Percentiles rank a stretch among this genome's conserved stretches.
Conservation (phyloP, 2,329 filamentous ascomycete genomes). For the Botryotinia calthae region DNA sequence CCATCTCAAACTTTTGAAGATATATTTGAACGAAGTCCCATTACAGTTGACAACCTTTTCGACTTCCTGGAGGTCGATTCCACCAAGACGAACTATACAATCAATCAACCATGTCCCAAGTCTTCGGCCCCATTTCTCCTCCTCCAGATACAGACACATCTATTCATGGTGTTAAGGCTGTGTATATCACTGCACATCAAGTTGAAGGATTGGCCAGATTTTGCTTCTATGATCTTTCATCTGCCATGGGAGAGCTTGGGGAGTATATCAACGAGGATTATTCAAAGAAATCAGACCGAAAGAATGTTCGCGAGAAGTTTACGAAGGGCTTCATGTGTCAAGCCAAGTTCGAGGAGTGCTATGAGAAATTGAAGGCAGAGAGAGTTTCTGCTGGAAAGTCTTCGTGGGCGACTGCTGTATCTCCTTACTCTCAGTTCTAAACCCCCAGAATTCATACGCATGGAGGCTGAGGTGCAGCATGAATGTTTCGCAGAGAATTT, state of each 20-base stretch:
- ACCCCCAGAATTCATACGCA: background rate
- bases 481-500: background rate
- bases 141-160: background rate
- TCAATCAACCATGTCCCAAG: background rate
- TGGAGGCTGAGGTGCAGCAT: background rate
- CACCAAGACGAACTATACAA: background rate
- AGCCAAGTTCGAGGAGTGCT: background rate
- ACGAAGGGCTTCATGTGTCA: background rate
- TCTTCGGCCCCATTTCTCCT: background rate
- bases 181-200: background rate
- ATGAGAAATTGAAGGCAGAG: background rate
- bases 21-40: too few species aligned
- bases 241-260: background rate
- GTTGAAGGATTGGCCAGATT: background rate
- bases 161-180: background rate
- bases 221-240: background rate
- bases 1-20: background rate
- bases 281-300: background rate
- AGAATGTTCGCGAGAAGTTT: background rate
- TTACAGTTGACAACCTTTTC: background rate
- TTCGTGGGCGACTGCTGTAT: background rate
- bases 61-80: accelerated
- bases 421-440: background rate
- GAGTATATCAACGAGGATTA: background rate
- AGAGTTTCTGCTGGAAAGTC: background rate